Conservation (phyloP, 2,329 filamentous ascomycete genomes). For the Thielaviopsis cerberus region DNA sequence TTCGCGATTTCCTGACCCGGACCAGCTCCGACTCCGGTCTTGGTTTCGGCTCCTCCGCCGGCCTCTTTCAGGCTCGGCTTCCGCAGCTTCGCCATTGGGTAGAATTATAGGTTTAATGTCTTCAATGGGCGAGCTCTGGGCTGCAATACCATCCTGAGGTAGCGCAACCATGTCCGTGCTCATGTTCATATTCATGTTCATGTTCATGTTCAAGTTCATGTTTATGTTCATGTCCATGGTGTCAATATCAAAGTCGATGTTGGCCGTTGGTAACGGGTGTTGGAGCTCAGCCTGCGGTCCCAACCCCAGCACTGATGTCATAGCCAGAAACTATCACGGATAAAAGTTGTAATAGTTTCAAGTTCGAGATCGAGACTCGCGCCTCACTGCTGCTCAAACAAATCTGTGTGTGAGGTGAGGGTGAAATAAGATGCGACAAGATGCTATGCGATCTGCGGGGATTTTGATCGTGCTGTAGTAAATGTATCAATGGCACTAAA, state of each 20-base stretch:
- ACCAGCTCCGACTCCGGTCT: conserved; percentile 24
- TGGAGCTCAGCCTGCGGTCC: background rate
- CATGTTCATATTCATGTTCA: background rate
- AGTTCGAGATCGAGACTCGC: no score
- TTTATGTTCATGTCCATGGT: background rate
- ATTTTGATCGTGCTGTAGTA: background rate
- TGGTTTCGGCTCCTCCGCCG: conserved; percentile 24
- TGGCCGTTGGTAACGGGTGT: background rate
- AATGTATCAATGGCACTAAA: background rate
- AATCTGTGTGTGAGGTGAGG: background rate
- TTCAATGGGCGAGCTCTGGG: conserved; percentile 1
- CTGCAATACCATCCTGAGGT: no score
- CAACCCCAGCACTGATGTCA: background rate
- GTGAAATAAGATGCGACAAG: background rate
- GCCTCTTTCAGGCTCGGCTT: conserved; percentile 23
- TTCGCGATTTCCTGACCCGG: conserved; percentile 25
- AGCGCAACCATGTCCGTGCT: no score
- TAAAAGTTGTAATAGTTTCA: background rate
- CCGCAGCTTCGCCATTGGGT: conserved; percentile 13
- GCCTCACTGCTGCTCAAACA: background rate
- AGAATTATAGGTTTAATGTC: conserved; percentile 17
- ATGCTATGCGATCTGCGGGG: background rate
- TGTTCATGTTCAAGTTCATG: background rate
- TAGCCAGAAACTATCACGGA: background rate
- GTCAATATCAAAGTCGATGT: background rate